Evolutionary conservation across 129 eudicot species (phyloP), one percentile per base, ranked within the genome.

Genomic region (Helianthus tuberosus): DNA sequence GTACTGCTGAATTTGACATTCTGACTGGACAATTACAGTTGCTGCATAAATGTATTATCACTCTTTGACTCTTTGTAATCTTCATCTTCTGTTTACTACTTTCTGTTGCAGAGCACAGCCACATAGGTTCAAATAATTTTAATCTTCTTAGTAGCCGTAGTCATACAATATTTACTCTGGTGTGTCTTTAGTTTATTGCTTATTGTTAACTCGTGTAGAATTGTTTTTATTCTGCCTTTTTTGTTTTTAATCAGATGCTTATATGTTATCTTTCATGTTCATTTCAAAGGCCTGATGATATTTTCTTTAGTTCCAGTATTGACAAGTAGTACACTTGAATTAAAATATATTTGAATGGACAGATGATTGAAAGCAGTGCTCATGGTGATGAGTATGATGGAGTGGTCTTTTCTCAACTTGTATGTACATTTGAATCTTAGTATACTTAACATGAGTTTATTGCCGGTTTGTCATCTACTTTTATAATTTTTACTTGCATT

Each of bases 381-480:
- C 98, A 86, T 74, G 98, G 96, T 62, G 98, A 93, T 63, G 98
- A 93, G 44, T 93, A 93, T 65, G 98, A 93, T 80, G 98, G 98
- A 47, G 98, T 93, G 67, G 82, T 90, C 73, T 92, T 89, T 80
- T 93, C 98, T 49, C 98, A 93, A 75, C 93, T 95, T 82, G 99
- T 95, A 88, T 44, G 92, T 61, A 27, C 12, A 25, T 11, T 43
- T 35, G 66, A 51, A 54, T 69, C 14, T 12, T 64, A 25, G 11
- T 44, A 43, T 16, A 15, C 64, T 54, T 66, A 17, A 41, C 20
- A 49, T 20, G 43, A 55, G 58, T 69, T 68, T 11, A 36, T 66
- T 41, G 75, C 29, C 57, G n/a, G 55, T 53, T 13, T 62, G 51
- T 60, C 20, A 49, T 70, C 10, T 59, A 63, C 64, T 64, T 41